Evolutionary conservation across 257 asterid genomes (phyloP).

Genomic region (Przewalskia tangutica): DNA sequence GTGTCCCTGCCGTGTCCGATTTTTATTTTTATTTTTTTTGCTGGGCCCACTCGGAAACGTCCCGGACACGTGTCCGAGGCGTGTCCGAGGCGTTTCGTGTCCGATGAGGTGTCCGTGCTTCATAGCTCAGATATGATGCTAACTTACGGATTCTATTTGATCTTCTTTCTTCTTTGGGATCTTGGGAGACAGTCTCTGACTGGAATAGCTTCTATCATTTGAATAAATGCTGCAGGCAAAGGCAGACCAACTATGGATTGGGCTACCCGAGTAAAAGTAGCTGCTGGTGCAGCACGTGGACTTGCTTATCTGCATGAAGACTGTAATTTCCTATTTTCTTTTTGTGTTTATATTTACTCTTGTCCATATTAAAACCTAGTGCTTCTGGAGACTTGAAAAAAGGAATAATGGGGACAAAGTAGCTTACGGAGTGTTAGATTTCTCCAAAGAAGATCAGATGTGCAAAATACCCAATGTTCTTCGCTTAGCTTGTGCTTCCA

Average conservation of each 20-base stretch:
- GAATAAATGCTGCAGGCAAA: slow-evolving; percentile 28
- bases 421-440: not conserved
- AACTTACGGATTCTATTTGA: no score
- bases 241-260: slow-evolving; percentile 50
- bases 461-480: not conserved
- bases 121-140: not conserved
- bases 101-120: no score
- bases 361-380: not conserved
- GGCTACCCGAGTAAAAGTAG: slow-evolving; percentile 80
- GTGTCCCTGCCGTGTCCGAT: no score
- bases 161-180: no score
- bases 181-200: no score
- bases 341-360: not conserved
- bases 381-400: not conserved
- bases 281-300: slow-evolving; percentile 91
- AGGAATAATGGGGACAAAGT: not conserved
- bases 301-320: slow-evolving; percentile 89
- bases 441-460: not conserved
- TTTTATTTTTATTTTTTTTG: no score
- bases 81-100: no score
- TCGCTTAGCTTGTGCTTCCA: not conserved
- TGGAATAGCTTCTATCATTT: not conserved
- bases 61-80: no score
- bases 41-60: no score
- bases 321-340: slow-evolving; percentile 37